Base-by-base conservation (phyloP, 2,329 filamentous ascomycete genomes). In the Scytalidium sp. region DNA sequence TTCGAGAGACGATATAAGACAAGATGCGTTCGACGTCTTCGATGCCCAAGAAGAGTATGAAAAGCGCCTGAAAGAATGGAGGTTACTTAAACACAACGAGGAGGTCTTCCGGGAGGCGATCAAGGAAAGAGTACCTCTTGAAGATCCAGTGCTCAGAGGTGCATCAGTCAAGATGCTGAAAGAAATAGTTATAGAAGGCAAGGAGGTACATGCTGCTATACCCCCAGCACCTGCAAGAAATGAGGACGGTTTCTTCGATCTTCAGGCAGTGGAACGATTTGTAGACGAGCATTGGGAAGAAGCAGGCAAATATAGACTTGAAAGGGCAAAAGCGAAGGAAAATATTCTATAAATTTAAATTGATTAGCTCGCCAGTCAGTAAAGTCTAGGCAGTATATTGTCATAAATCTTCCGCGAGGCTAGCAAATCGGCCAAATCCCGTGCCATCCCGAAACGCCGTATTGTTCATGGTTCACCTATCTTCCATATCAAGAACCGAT, bases 21-120 rank as follows among this genome's bases (percentile, higher is more conserved):
- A 74, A 0, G 74, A 81, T 45, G 83, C 80, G 0, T 75, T 88
- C 22, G 61, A 58, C 0, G 60, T 53, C 2, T 88, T 87, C 53
- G 65, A 65, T 20, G 67, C 75, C 3, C 62, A 66, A 11, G 46
- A 58, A 0, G 72, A 74, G 29, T 87, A 80, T 56, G 58, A 70
- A 0, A 46, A 54, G 0, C 72, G 71, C 4, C 64, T 78, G 5
- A 53, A 46, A 0, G 68, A 67, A 0, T 83, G 75, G 64, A 63
- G 68, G 9, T 51, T 64, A 1, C 65, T 75, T 46, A 65, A 67
- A 20, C 67, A 76, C 43, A 59, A 60, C 2, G 63, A 74, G 7
- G 64, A 65, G 36, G 65, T 85, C 11, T 75, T 71, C 68, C 70
- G 65, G 10, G 60, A 64, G 1, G 63, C 79, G n/a, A 75, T 77